These are phyloP conservation scores for Globisporangium abappressorium DNA, from an alignment of 352 stramenopile genomes.

Conservation along the genomic window DNA sequence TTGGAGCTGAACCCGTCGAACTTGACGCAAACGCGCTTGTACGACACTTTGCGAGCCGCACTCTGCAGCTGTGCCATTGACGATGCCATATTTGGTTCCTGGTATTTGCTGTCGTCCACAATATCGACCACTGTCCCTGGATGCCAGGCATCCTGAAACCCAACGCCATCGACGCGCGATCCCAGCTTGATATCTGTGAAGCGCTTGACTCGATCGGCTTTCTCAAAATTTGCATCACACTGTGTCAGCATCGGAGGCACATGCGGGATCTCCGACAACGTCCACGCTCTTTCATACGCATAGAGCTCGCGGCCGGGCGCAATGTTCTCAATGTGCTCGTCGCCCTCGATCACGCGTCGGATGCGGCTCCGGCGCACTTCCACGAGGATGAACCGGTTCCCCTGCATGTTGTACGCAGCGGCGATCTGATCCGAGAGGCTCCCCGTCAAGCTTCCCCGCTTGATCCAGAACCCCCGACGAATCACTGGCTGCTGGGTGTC, in stretches of 20 bases:
- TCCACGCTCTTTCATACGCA: slow-evolving; percentile 72
- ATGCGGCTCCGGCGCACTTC: slow-evolving; percentile 71
- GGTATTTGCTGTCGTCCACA: slow-evolving; percentile 12
- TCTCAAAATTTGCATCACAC: slow-evolving; percentile 18
- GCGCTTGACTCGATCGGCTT: slow-evolving; percentile 7
- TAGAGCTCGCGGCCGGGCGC: slow-evolving; percentile 35
- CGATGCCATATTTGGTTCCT: not conserved
- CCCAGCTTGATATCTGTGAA: slow-evolving; percentile 54
- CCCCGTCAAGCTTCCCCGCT: slow-evolving; percentile 38
- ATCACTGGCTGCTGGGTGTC: slow-evolving; percentile 18
- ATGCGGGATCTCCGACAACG: slow-evolving; percentile 46
- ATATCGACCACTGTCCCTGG: slow-evolving; percentile 57
- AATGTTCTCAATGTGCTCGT: slow-evolving; percentile 55
- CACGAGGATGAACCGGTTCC: slow-evolving; percentile 63
- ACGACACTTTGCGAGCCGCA: not conserved
- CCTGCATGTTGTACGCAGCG: slow-evolving; percentile 27
- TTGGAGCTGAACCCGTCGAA: slow-evolving; percentile 73
- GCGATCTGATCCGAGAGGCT: slow-evolving; percentile 52
- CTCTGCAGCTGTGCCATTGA: not conserved
- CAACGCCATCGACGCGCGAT: slow-evolving; percentile 54
- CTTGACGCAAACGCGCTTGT: slow-evolving; percentile 48
- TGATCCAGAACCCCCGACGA: slow-evolving; percentile 54
- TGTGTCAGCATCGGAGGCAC: slow-evolving; percentile 28
- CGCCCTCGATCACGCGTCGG: slow-evolving; percentile 61
- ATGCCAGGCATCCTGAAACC: slow-evolving; percentile 60